A percentile compares a stretch with the other conserved stretches of the same genome.
phyloP scores from a whole-genome alignment of 129 eudicot species.

The Chrysanthemum seticuspe region DNA sequence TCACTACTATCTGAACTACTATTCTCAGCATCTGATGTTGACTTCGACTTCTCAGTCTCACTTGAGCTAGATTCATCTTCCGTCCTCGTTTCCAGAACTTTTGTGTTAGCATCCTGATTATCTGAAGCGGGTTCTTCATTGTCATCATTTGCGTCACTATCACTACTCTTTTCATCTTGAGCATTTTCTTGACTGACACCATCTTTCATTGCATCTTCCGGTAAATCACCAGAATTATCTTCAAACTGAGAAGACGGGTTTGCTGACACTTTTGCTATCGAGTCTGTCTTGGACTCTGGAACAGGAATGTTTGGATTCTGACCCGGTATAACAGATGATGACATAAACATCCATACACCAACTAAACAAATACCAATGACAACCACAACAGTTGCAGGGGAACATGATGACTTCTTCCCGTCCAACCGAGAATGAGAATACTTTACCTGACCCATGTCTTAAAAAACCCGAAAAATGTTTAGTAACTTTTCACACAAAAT shows the following conservation, averaged over 20 bases:
- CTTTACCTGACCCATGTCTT: conserved; percentile 40
- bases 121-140: conserved; percentile 22
- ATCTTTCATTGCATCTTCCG: conserved; percentile 40
- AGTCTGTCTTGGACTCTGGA: conserved; percentile 20
- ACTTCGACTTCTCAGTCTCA: conserved; percentile 15
- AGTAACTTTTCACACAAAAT: too few species aligned
- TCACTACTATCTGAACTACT: conserved; percentile 5
- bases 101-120: conserved; percentile 22
- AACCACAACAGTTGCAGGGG: conserved; percentile 31
- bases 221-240: conserved; percentile 51
- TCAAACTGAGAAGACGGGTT: conserved; percentile 38
- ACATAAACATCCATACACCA: conserved; percentile 49
- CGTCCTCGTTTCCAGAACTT: too few species aligned
- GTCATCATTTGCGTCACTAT: neutral
- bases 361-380: conserved; percentile 36
- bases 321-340: conserved; percentile 37
- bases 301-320: conserved; percentile 23
- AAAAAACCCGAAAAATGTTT: too few species aligned
- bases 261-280: conserved; percentile 29
- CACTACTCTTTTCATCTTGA: conserved; percentile 20
- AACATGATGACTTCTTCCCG: conserved; percentile 47
- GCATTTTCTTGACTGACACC: conserved; percentile 15
- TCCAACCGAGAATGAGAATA: conserved; percentile 37
- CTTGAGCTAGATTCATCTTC: conserved; percentile 24
- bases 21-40: neutral